Conservation (phyloP, 179 eudicot species). For the Actinidia arguta region DNA sequence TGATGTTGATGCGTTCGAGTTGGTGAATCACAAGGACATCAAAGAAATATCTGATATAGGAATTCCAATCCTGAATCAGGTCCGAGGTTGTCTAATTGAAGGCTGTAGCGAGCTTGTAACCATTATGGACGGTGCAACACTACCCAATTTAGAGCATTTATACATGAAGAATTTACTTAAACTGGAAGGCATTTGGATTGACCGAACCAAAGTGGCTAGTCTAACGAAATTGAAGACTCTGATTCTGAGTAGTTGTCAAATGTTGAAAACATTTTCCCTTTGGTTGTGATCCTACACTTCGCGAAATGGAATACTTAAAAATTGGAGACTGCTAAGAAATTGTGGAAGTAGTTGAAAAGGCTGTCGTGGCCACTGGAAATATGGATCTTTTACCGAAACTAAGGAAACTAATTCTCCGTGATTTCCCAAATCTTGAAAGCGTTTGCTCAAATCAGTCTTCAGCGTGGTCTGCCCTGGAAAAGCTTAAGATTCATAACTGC, state of each 20-base stretch:
- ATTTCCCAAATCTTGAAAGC: not conserved
- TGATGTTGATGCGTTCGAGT: conserved; percentile 6
- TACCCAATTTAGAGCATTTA: conserved; percentile 1
- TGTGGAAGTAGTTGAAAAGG: not conserved
- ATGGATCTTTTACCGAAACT: not conserved
- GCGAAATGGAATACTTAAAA: not conserved
- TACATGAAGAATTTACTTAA: conserved; percentile 11
- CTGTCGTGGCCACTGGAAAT: not conserved
- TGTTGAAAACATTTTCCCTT: not conserved
- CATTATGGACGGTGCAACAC: not conserved
- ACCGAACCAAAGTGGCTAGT: not conserved
- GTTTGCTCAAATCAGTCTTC: not conserved
- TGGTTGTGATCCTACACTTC: not conserved
- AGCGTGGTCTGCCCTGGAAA: not conserved
- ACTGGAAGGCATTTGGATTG: conserved; percentile 15
- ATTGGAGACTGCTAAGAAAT: conserved; percentile 12
- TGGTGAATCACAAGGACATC: conserved; percentile 7
- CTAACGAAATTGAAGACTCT: conserved; percentile 1
- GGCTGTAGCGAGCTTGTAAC: not conserved
- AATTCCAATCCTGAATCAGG: not conserved
- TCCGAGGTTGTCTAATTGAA: not conserved
- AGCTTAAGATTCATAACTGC: not conserved
- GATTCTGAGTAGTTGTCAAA: not conserved
- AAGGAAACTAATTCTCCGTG: not conserved
- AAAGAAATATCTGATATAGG: not conserved